These are phyloP conservation scores for Calonectria henricotiae DNA, from an alignment of 2,329 filamentous ascomycete genomes.

Conservation along the genomic window DNA sequence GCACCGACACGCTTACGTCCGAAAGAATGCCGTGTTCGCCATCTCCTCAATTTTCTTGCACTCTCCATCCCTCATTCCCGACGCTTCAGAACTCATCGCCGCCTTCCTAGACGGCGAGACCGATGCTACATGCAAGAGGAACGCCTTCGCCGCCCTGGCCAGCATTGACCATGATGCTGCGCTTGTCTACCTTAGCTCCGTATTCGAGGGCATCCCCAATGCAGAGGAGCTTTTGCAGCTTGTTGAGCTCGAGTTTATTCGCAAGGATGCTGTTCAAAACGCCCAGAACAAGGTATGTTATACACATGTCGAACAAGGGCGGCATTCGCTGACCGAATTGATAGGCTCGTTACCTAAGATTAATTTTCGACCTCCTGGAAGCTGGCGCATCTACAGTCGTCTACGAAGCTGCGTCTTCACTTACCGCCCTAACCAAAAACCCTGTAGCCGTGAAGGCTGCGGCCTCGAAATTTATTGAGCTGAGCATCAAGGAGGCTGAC, in stretches of 20 bases:
- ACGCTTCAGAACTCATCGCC: slow-evolving; percentile 92
- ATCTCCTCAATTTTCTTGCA: slow-evolving; percentile 94
- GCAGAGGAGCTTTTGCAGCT: slow-evolving; percentile 95
- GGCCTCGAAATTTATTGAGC: slow-evolving; percentile 94
- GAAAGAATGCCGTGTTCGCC: slow-evolving; percentile 98
- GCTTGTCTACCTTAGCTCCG: slow-evolving; percentile 86
- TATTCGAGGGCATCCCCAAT: slow-evolving; percentile 95
- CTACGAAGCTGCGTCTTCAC: slow-evolving; percentile 95
- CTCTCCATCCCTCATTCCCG: slow-evolving; percentile 92
- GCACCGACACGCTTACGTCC: slow-evolving; percentile 96
- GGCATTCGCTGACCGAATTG: slow-evolving; percentile 49
- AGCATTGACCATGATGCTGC: slow-evolving; percentile 96
- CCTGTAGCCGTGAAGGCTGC: slow-evolving; percentile 98
- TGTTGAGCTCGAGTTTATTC: slow-evolving; percentile 96
- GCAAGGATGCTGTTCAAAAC: slow-evolving; percentile 97
- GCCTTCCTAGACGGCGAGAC: slow-evolving; percentile 92
- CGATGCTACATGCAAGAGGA: slow-evolving; percentile 97
- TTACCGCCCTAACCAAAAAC: slow-evolving; percentile 95
- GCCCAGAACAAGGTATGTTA: slow-evolving; percentile 87
- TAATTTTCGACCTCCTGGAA: slow-evolving; percentile 97
- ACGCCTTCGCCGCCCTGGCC: slow-evolving; percentile 93
- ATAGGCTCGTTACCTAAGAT: slow-evolving; percentile 88
- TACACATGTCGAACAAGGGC: slow-evolving; percentile 11
- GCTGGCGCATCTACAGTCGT: slow-evolving; percentile 94
- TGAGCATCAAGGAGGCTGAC: slow-evolving; percentile 97